Conservation (phyloP, 495 filamentous ascomycete species). For the Hypoxylon subgilvum region DNA sequence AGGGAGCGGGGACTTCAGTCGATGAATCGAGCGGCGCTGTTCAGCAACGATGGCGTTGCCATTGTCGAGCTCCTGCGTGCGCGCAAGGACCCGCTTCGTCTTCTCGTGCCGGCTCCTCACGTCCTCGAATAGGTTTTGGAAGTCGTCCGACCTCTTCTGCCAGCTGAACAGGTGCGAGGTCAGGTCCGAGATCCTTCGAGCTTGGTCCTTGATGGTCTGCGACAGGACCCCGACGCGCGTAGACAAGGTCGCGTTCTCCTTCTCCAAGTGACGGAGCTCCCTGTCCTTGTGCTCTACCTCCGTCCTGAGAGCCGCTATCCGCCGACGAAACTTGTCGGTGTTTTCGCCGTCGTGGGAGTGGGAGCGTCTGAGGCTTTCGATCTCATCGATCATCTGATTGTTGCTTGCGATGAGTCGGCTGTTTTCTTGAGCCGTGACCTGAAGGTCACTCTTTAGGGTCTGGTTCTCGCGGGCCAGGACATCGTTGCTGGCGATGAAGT, state of each 20-base stretch:
- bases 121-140: constrained; percentile 5
- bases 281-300: constrained; percentile 30
- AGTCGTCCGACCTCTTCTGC: constrained; percentile 2
- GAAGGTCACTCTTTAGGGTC: constrained; percentile 32
- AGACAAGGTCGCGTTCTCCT: constrained; percentile 8
- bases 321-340: constrained; percentile 8
- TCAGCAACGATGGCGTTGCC: constrained; percentile 16
- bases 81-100: neutral
- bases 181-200: neutral
- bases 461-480: constrained; percentile 31
- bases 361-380: constrained; percentile 15
- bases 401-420: constrained; percentile 21
- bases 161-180: neutral
- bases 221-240: constrained; percentile 21
- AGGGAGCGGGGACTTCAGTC: constrained; percentile 7
- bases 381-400: constrained; percentile 20
- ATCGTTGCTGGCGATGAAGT: constrained; percentile 15
- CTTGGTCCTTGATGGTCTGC: constrained; percentile 17
- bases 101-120: constrained; percentile 1
- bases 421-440: constrained; percentile 10
- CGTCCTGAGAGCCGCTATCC: constrained; percentile 16
- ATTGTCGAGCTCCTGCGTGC: constrained; percentile 12
- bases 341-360: constrained; percentile 24
- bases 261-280: constrained; percentile 18
- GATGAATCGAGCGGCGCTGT: constrained; percentile 10